phyloP scores from a whole-genome alignment of 2,329 filamentous ascomycete species.

The Cordyceps pruinosa region DNA sequence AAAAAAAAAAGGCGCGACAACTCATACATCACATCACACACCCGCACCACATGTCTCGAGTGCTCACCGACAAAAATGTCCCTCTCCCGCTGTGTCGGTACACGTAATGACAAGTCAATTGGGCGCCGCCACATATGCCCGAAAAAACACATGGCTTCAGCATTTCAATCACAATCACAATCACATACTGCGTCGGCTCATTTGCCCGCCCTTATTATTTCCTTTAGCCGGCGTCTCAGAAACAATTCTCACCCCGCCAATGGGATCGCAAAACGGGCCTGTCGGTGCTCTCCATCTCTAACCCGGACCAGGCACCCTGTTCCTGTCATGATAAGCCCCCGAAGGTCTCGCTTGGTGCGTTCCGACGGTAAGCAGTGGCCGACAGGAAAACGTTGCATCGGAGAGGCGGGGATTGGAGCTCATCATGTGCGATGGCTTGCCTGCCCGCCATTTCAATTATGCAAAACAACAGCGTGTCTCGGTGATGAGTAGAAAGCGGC shows the following conservation, averaged over 20 bases:
- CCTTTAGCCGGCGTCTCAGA: neutral
- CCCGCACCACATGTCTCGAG: neutral
- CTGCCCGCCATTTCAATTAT: neutral
- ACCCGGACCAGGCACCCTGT: neutral
- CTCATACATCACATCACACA: slow-evolving; percentile 5
- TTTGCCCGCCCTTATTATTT: slow-evolving; percentile 1
- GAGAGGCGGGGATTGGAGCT: neutral
- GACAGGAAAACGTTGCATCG: neutral
- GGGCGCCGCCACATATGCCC: neutral
- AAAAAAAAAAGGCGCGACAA: slow-evolving; percentile 2
- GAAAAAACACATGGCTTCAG: neutral
- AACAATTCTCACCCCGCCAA: neutral
- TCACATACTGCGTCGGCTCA: neutral
- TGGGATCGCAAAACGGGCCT: neutral
- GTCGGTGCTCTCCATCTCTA: neutral
- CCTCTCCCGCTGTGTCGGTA: neutral
- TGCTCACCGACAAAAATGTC: slow-evolving; percentile 7
- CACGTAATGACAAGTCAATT: neutral
- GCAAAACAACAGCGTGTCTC: neutral
- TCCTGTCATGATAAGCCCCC: neutral
- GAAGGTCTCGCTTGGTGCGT: neutral
- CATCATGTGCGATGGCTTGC: neutral
- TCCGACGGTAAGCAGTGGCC: neutral
- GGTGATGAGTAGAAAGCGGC: neutral
- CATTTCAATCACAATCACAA: slow-evolving; percentile 4